These are phyloP conservation scores for Linnemannia schmuckeri DNA, from an alignment of 192 early-diverging fungal species.

Conservation along the genomic window DNA sequence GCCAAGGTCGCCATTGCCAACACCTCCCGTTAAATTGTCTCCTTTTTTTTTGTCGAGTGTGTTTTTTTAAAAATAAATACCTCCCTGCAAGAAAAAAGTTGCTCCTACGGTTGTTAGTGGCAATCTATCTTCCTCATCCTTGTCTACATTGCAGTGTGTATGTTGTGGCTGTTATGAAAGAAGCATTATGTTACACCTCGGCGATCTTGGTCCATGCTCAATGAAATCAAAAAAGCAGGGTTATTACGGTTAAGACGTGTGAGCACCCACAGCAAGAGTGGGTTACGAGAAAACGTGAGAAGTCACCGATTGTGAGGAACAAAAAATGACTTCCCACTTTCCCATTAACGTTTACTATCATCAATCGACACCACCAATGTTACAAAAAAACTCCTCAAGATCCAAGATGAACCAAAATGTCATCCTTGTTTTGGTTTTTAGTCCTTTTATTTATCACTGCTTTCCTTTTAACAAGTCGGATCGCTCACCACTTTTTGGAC, in stretches of 20 bases:
- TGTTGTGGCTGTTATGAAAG: background rate
- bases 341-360: no score
- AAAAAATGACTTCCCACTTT: background rate
- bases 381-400: no score
- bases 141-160: background rate
- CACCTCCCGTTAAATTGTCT: constrained; percentile 82
- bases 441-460: background rate
- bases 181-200: background rate
- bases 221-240: background rate
- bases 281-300: background rate
- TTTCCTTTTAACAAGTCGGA: background rate
- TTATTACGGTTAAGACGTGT: background rate
- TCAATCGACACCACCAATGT: no score
- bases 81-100: background rate
- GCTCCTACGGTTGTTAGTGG: background rate
- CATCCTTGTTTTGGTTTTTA: background rate
- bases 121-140: background rate
- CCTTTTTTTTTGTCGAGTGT: constrained; percentile 18
- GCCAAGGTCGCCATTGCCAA: constrained; percentile 82
- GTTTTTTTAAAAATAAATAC: constrained; percentile 37
- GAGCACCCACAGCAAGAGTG: background rate
- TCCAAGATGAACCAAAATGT: background rate
- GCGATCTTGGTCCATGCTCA: background rate
- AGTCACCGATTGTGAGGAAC: background rate
- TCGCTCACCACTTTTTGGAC: background rate